Conservation (phyloP, 768 basidiomycete genomes). For the Leccinum fibrillosum region DNA sequence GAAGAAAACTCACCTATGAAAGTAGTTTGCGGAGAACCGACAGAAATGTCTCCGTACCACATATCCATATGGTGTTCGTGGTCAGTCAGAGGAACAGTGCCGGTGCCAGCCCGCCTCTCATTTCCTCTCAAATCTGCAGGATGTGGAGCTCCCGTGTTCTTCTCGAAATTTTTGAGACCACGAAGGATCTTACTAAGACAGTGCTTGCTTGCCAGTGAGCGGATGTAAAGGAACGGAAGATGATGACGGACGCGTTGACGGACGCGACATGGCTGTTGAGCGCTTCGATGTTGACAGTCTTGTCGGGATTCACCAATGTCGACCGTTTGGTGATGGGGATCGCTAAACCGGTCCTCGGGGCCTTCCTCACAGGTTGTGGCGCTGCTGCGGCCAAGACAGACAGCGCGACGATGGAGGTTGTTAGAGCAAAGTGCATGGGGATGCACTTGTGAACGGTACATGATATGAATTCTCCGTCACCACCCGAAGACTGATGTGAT, state of each 20-base stretch:
- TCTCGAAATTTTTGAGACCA: background rate
- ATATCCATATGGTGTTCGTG: background rate
- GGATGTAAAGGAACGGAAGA: background rate
- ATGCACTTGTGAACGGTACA: too few relatives aligned
- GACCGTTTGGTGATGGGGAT: slow-evolving; percentile 13
- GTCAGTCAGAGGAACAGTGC: background rate
- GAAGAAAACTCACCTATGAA: background rate
- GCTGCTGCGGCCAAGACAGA: slow-evolving; percentile 3
- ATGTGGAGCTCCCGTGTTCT: background rate
- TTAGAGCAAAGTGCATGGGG: background rate
- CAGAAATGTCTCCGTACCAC: slow-evolving; percentile 12
- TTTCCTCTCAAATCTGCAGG: background rate
- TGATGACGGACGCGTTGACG: slow-evolving; percentile 7
- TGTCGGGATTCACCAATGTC: slow-evolving; percentile 2
- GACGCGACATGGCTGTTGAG: slow-evolving; percentile 2
- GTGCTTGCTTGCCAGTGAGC: background rate
- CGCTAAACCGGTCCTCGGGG: background rate
- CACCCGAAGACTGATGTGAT: too few relatives aligned
- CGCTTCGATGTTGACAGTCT: slow-evolving; percentile 1
- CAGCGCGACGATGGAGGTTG: slow-evolving; percentile 3
- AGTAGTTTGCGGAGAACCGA: slow-evolving; percentile 1
- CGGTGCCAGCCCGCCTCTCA: background rate
- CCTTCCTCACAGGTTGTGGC: background rate
- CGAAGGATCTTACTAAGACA: slow-evolving; percentile 1
- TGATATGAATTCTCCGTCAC: too few relatives aligned